These are phyloP conservation scores for Helotiales sp. DNA, from an alignment of 2,329 filamentous ascomycete genomes.

Conservation along the genomic window DNA sequence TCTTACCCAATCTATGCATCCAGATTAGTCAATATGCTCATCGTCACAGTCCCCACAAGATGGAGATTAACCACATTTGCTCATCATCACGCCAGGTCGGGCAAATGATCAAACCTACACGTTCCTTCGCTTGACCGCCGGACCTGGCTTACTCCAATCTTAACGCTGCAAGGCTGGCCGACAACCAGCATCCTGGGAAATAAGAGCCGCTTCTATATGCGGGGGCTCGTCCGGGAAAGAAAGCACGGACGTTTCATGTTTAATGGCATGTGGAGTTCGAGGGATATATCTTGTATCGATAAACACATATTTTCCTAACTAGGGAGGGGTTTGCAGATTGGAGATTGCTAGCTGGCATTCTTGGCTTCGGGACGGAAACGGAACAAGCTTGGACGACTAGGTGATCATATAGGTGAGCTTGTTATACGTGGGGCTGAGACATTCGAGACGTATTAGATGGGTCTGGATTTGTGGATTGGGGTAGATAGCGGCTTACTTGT, in stretches of 20 bases:
- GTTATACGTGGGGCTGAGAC: background rate
- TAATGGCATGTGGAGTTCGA: background rate
- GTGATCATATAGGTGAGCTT: background rate
- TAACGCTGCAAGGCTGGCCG: background rate
- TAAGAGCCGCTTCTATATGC: constrained; percentile 11
- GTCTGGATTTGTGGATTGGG: background rate
- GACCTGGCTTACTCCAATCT: background rate
- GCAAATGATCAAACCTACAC: background rate
- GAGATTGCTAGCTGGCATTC: background rate
- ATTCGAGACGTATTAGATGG: background rate
- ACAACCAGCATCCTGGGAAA: constrained; percentile 1
- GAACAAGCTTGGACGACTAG: background rate
- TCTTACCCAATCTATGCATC: background rate
- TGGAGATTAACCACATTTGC: background rate
- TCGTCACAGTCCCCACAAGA: background rate
- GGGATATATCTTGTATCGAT: background rate
- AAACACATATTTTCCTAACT: too few species aligned
- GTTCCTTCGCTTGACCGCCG: background rate
- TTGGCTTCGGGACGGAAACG: background rate
- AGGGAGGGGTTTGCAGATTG: background rate
- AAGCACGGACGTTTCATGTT: constrained; percentile 3
- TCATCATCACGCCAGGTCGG: background rate
- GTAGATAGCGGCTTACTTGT: background rate
- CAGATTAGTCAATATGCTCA: background rate
- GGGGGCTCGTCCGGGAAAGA: background rate